Conservation (phyloP, 345 rosid genomes). For the Camelina sativa region DNA sequence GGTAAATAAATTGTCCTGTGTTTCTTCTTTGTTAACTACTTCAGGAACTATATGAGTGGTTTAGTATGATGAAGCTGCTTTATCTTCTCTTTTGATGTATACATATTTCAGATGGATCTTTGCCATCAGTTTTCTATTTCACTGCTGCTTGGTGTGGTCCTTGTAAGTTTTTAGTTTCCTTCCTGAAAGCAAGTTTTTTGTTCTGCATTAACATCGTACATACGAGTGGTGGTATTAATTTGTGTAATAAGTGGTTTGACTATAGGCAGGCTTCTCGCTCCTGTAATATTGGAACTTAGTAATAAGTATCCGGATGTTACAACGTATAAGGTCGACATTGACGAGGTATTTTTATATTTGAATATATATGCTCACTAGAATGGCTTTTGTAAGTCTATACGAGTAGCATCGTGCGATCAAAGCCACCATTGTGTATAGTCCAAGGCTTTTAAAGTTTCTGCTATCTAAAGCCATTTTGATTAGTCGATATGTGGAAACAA, state of each 20-base stretch:
- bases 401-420: background rate
- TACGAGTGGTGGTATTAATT: background rate
- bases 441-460: background rate
- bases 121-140: constrained; percentile 71
- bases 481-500: background rate
- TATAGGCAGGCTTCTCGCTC: constrained; percentile 73
- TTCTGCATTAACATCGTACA: background rate
- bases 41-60: background rate
- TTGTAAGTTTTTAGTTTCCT: constrained; percentile 56
- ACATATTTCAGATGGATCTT: constrained; percentile 55
- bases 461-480: background rate
- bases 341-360: constrained; percentile 53
- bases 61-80: too few species aligned
- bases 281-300: constrained; percentile 59
- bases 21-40: constrained; percentile 3
- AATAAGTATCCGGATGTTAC: constrained; percentile 65
- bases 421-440: background rate
- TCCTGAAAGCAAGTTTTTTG: background rate
- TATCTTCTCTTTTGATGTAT: background rate
- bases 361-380: background rate
- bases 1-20: constrained; percentile 44
- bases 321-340: constrained; percentile 77
- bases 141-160: constrained; percentile 94
- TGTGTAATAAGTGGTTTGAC: constrained; percentile 17
- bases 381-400: background rate